Conservation (phyloP, 192 early-diverging fungal genomes). For the Spinellus fusiger region DNA sequence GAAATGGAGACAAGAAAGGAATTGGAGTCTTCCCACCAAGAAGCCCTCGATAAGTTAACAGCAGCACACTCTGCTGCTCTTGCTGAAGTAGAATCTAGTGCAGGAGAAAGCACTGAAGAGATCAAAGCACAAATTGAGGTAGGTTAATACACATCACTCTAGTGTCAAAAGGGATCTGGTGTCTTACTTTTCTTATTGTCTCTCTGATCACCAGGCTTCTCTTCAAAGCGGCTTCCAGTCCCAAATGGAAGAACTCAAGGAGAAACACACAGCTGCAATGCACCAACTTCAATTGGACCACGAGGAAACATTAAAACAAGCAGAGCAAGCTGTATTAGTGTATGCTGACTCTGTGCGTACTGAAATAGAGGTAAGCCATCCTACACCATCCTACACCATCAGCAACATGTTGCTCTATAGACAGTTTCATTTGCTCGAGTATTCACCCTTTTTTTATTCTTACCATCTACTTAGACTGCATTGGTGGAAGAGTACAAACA, state of each 20-base stretch:
- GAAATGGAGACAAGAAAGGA: neutral
- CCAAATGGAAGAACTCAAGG: conserved; percentile 1
- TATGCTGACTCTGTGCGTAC: conserved; percentile 4
- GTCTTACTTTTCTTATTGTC: neutral
- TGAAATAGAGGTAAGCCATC: conserved; percentile 7
- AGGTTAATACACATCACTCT: neutral
- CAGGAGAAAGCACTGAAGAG: neutral
- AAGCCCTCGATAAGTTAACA: neutral
- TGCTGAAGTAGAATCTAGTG: neutral
- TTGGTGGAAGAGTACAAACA: conserved; percentile 8
- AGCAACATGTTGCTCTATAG: too few relatives aligned
- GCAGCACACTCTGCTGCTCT: neutral
- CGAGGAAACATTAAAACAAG: neutral
- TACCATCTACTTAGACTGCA: neutral
- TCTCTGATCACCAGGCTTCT: neutral
- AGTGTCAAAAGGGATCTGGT: neutral
- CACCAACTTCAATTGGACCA: neutral
- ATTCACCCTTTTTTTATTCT: neutral
- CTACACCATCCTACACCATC: too few relatives aligned
- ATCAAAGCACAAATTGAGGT: neutral
- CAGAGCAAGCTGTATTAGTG: neutral
- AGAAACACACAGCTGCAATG: conserved; percentile 7
- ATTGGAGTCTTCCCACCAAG: neutral
- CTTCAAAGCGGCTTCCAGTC: neutral
- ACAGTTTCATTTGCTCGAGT: too few relatives aligned